phyloP scores from a whole-genome alignment of 225 moss, liverwort and hornwort genomes.

The Climacium dendroides region DNA sequence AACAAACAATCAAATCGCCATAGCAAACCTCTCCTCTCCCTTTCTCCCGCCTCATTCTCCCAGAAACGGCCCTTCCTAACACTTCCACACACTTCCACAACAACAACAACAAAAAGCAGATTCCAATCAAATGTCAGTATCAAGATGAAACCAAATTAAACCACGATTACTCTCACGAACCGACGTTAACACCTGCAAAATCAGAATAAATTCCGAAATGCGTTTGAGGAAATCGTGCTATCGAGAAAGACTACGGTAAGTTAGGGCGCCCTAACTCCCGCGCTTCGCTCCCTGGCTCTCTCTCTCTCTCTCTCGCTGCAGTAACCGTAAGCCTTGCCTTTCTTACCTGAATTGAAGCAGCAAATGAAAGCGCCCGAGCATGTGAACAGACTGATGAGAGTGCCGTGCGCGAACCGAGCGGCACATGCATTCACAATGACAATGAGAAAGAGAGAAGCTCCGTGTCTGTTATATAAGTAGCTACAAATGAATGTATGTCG shows the following conservation, averaged over 20 bases:
- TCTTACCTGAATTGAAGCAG: not conserved
- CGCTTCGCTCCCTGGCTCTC: not conserved
- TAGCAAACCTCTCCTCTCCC: not conserved
- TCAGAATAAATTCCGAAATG: not conserved
- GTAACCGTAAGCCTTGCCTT: not conserved
- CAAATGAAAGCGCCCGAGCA: not conserved
- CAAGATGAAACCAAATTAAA: not conserved
- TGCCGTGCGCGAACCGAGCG: not conserved
- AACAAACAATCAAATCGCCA: not conserved
- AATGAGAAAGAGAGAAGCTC: not conserved
- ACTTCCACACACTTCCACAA: not conserved
- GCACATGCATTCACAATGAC: not conserved
- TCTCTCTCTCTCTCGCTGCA: not conserved
- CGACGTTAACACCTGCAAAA: not conserved
- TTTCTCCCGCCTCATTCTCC: not conserved
- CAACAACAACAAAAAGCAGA: not conserved
- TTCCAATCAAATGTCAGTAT: not conserved
- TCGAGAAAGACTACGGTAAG: not conserved
- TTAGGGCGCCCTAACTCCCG: not conserved
- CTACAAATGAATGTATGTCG: not conserved
- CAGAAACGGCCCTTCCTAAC: not conserved
- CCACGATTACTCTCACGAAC: not conserved
- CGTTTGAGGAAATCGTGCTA: not conserved
- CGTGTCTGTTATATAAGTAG: not conserved
- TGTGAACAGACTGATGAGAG: not conserved